Percentiles rank a stretch among this genome's conserved stretches.
Conservation (phyloP, 2,329 filamentous ascomycete genomes). For the Ophiostoma fasciatum region DNA sequence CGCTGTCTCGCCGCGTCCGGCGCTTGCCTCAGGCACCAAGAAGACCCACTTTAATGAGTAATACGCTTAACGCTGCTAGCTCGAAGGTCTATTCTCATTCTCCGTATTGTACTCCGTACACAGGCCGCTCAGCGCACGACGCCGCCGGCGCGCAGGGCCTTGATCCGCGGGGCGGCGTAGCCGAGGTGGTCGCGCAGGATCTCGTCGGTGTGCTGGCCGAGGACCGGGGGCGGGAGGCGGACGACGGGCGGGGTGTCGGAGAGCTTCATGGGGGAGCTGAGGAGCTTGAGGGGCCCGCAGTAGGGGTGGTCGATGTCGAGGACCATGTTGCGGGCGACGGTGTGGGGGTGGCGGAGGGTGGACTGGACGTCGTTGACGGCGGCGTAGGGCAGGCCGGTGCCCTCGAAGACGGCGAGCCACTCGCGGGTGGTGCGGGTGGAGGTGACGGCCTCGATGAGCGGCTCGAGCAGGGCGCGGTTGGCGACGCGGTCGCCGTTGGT, state of each 20-base stretch:
- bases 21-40: background rate
- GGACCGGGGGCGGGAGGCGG: slow-evolving; percentile 61
- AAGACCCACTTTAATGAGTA: too few species aligned
- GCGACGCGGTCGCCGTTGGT: slow-evolving; percentile 49
- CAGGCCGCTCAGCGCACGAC: slow-evolving; percentile 52
- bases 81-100: too few species aligned
- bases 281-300: slow-evolving; percentile 76
- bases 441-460: slow-evolving; percentile 62
- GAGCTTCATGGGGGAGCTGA: slow-evolving; percentile 92
- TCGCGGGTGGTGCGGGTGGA: slow-evolving; percentile 66
- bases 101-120: too few species aligned
- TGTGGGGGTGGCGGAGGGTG: slow-evolving; percentile 74
- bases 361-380: slow-evolving; percentile 86
- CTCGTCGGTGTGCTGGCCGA: slow-evolving; percentile 79
- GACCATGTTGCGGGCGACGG: slow-evolving; percentile 76
- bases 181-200: slow-evolving; percentile 51
- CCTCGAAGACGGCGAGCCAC: slow-evolving; percentile 77
- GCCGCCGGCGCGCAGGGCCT: slow-evolving; percentile 47
- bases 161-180: slow-evolving; percentile 42
- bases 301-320: slow-evolving; percentile 67
- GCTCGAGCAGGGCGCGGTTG: slow-evolving; percentile 64
- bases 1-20: background rate
- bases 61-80: too few species aligned
- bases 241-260: slow-evolving; percentile 67
- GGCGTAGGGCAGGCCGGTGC: slow-evolving; percentile 81